A percentile compares a stretch with the other conserved stretches of the same genome.
These are phyloP conservation scores for Thelonectria discophora DNA, from an alignment of 2,329 filamentous ascomycete genomes.

Conservation along the genomic window DNA sequence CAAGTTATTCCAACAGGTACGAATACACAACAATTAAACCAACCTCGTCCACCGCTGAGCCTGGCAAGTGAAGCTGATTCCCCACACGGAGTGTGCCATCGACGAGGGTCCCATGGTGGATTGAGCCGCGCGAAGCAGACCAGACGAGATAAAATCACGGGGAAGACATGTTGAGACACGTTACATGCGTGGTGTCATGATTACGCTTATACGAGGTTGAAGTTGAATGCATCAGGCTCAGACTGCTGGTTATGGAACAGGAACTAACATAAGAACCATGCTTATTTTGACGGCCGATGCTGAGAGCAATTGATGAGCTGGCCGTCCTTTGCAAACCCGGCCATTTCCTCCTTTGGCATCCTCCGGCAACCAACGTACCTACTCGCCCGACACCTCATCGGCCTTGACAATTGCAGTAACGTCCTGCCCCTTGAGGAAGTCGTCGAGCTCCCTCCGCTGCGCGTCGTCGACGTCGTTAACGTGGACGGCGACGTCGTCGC, in stretches of 20 bases:
- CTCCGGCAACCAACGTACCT: neutral
- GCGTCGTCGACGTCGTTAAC: constrained; percentile 53
- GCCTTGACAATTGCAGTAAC: constrained; percentile 21
- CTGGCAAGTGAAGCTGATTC: neutral
- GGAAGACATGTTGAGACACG: neutral
- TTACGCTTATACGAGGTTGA: no score
- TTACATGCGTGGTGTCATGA: no score
- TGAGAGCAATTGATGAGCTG: no score
- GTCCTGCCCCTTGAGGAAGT: constrained; percentile 32
- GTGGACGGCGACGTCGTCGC: constrained; percentile 59
- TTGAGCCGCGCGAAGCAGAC: neutral
- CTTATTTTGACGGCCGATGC: no score
- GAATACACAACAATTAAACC: no score
- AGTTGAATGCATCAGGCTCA: no score
- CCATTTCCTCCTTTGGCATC: neutral
- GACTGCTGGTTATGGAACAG: no score
- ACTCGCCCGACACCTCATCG: neutral
- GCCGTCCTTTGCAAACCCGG: neutral
- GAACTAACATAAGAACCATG: no score
- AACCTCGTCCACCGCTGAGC: no score
- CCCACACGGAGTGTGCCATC: constrained; percentile 24
- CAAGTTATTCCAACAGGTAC: no score
- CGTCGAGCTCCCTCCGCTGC: constrained; percentile 37
- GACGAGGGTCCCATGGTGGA: neutral
- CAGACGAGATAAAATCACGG: neutral